Conservation (phyloP, 805 yeast species). For the Candida sphagnicola region DNA sequence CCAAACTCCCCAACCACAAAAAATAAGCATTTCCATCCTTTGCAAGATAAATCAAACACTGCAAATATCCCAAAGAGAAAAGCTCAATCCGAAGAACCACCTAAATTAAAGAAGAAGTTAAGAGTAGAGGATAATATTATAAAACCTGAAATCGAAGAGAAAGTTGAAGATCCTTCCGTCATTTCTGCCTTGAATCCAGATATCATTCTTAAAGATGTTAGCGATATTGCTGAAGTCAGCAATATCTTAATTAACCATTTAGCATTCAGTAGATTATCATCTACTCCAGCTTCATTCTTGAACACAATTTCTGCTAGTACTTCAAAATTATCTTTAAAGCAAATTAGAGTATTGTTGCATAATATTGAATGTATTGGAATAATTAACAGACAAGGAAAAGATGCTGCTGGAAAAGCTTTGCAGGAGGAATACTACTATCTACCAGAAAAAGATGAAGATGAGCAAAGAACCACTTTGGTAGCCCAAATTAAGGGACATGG, state of each 20-base stretch:
- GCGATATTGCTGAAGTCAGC: constrained; percentile 47
- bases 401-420: constrained; percentile 91
- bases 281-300: constrained; percentile 77
- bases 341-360: constrained; percentile 42
- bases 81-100: constrained; percentile 35
- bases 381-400: constrained; percentile 85
- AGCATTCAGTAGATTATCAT: constrained; percentile 84
- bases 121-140: constrained; percentile 12
- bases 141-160: constrained; percentile 9
- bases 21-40: constrained; percentile 15
- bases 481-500: constrained; percentile 78
- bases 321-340: constrained; percentile 39
- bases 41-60: constrained; percentile 24
- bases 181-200: constrained; percentile 17
- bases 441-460: constrained; percentile 75
- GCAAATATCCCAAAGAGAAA: constrained; percentile 19
- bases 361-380: constrained; percentile 70
- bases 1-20: neutral
- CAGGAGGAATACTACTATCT: constrained; percentile 93
- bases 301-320: constrained; percentile 58
- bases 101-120: constrained; percentile 11
- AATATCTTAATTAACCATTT: constrained; percentile 76
- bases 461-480: constrained; percentile 65
- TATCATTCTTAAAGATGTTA: constrained; percentile 7
- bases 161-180: constrained; percentile 14